These are phyloP conservation scores for Fusarium lyarnte DNA, from an alignment of 2,329 filamentous ascomycete species.

Conservation along the genomic window DNA sequence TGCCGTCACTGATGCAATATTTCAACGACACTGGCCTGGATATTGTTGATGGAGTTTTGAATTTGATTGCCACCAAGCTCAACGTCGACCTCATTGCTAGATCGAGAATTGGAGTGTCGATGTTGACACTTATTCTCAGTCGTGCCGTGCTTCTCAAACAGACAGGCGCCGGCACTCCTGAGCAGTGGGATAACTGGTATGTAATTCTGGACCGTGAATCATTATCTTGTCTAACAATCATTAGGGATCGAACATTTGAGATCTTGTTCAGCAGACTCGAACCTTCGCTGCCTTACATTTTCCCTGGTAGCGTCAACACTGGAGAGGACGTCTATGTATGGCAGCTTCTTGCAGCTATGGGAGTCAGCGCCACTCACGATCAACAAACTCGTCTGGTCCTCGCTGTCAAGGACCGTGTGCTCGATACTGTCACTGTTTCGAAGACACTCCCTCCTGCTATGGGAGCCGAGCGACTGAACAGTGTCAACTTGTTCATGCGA, in stretches of 20 bases:
- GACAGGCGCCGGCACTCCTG: constrained; percentile 73
- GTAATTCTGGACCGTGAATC: constrained; percentile 37
- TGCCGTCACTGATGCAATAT: constrained; percentile 89
- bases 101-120: constrained; percentile 86
- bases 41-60: constrained; percentile 90
- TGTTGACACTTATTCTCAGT: constrained; percentile 93
- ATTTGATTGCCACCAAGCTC: constrained; percentile 82
- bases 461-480: constrained; percentile 82
- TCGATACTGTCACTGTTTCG: constrained; percentile 89
- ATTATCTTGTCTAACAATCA: constrained; percentile 45
- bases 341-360: constrained; percentile 96
- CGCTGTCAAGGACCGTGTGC: constrained; percentile 96
- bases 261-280: constrained; percentile 88
- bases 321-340: constrained; percentile 96
- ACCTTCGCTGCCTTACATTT: constrained; percentile 83
- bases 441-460: constrained; percentile 91
- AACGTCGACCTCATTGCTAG: constrained; percentile 86
- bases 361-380: constrained; percentile 90
- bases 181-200: constrained; percentile 83
- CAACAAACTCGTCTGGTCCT: constrained; percentile 95
- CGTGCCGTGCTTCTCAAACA: constrained; percentile 94
- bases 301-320: constrained; percentile 89
- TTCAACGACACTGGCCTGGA: constrained; percentile 90
- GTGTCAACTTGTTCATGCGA: constrained; percentile 98
- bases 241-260: constrained; percentile 80